These are phyloP conservation scores for Fusarium cicatricum DNA, from an alignment of 2,329 filamentous ascomycete species.

Conservation along the genomic window DNA sequence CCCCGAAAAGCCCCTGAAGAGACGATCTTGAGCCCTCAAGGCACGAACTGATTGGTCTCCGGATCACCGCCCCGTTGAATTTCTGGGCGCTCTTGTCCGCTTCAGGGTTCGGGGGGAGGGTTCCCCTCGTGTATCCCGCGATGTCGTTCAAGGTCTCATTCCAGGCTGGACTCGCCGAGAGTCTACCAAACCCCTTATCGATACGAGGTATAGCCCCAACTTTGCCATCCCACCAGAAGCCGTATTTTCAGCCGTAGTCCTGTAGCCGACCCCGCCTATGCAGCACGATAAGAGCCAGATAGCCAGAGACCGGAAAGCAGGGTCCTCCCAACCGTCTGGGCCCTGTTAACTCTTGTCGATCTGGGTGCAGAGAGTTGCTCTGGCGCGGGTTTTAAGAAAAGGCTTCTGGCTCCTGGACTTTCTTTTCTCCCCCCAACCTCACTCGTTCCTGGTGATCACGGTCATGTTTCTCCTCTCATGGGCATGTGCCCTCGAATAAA, in stretches of 20 bases:
- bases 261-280: conserved; percentile 24
- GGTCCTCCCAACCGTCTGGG: conserved; percentile 11
- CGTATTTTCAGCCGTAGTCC: conserved; percentile 7
- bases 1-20: conserved; percentile 25
- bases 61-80: conserved; percentile 29
- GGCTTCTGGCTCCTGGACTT: conserved; percentile 1
- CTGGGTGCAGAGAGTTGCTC: conserved; percentile 13
- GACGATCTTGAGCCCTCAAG: conserved; percentile 1
- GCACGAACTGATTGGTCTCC: conserved; percentile 23
- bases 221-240: conserved; percentile 20
- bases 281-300: conserved; percentile 23
- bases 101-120: conserved; percentile 4
- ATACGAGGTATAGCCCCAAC: conserved; percentile 8
- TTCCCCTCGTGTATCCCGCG: conserved; percentile 26
- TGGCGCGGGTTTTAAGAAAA: conserved; percentile 25
- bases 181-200: conserved; percentile 18
- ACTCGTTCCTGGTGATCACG: conserved; percentile 34
- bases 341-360: conserved; percentile 15
- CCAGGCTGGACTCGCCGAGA: conserved; percentile 25
- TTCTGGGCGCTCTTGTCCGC: conserved; percentile 16
- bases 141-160: conserved; percentile 26
- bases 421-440: conserved; percentile 1
- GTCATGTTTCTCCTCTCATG: conserved; percentile 36
- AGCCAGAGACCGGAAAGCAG: conserved; percentile 24
- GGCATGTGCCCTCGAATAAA: conserved; percentile 38